Percentiles rank a stretch among this genome's conserved stretches.
Conservation (phyloP, 139 green algal genomes). For the Chlamydomonas sphaeroides region DNA sequence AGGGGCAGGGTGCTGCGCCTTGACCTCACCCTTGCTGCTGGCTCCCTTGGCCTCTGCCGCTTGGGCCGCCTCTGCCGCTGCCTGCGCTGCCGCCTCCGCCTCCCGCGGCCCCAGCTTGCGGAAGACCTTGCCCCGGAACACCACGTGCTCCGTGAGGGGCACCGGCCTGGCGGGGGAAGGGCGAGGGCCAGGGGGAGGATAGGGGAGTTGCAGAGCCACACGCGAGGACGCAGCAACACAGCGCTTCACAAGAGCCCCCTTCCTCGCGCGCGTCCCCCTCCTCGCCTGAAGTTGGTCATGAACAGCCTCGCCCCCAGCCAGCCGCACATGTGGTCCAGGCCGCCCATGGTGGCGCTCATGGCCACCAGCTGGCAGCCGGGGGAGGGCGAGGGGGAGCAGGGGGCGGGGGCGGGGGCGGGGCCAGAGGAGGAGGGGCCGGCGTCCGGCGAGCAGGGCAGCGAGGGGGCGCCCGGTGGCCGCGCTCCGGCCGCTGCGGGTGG, state of each 20-base stretch:
- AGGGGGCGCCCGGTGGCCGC: too few species aligned
- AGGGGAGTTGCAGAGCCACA: too few species aligned
- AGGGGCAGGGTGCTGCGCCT: neutral
- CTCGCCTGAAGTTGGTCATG: slow-evolving; percentile 77
- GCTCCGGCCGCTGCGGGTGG: neutral
- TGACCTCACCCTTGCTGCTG: too few species aligned
- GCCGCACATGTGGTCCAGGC: slow-evolving; percentile 74
- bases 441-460: too few species aligned
- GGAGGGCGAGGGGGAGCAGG: neutral
- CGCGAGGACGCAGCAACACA: too few species aligned
- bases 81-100: neutral
- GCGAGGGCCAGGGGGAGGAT: too few species aligned
- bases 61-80: neutral
- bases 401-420: too few species aligned
- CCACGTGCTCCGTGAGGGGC: slow-evolving; percentile 70
- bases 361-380: slow-evolving; percentile 81
- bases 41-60: too few species aligned
- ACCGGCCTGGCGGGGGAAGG: slow-evolving; percentile 74
- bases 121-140: slow-evolving; percentile 69
- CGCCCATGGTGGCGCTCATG: slow-evolving; percentile 94
- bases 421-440: neutral
- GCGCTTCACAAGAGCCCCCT: too few species aligned
- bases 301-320: slow-evolving; percentile 90
- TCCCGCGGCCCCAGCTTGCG: slow-evolving; percentile 20
- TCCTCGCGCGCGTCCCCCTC: neutral